Base-by-base conservation (phyloP, 371 early-diverging fungal genomes). In the Basidiobolus meristosporus region DNA sequence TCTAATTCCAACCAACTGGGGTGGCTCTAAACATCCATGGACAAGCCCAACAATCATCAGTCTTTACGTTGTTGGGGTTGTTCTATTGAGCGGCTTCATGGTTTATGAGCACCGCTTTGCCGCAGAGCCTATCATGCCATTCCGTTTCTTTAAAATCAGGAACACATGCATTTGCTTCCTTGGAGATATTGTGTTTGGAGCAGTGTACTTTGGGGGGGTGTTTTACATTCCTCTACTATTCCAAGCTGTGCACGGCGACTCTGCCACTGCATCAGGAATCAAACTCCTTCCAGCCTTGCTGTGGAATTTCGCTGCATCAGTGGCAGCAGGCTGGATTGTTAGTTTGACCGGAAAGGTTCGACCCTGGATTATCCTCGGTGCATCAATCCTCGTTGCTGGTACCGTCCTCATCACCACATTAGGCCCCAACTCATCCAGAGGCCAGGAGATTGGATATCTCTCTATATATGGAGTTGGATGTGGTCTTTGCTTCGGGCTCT, bases 251-350 rank as follows among this genome's bases (percentile, higher is more conserved):
- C 49, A 59, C 5, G 26, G 26, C 2, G 17, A 28, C 12, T 43
- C 60, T 6, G 65, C 69, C 12, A 69, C 67, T 1, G 18, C 47
- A 1, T 62, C 80, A 29, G 86, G 86, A 14, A 47, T 78, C 33
- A 60, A 72, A 36, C 51, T 72, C 35, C 57, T 86, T 33, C 79
- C 83, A n/a, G n/a, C n/a, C n/a, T n/a, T n/a, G n/a, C n/a, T n/a
- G n/a, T n/a, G n/a, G n/a, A n/a, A n/a, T n/a, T n/a, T n/a, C n/a
- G n/a, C n/a, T n/a, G n/a, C n/a, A n/a, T n/a, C n/a, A n/a, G n/a
- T n/a, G n/a, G n/a, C n/a, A n/a, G n/a, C n/a, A n/a, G n/a, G n/a
- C n/a, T n/a, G n/a, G n/a, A n/a, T n/a, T n/a, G n/a, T n/a, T n/a
- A n/a, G n/a, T n/a, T n/a, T n/a, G n/a, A n/a, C n/a, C n/a, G n/a